phyloP scores from a whole-genome alignment of 805 yeast genomes.

The Sugiyamaella smithiae region DNA sequence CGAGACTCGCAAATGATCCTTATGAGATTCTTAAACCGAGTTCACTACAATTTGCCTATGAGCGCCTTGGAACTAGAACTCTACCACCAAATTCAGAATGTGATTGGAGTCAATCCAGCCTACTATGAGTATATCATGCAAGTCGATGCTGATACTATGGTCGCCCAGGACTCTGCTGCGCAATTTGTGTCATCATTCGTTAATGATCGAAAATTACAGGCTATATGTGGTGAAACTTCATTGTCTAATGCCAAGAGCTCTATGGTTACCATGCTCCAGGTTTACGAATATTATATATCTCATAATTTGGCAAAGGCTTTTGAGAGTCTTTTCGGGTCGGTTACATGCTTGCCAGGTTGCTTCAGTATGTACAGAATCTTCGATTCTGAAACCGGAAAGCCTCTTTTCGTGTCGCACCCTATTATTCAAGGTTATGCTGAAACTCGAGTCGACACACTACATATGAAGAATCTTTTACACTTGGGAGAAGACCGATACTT shows the following conservation, averaged over 20 bases:
- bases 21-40: conserved; percentile 60
- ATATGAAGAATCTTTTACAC: conserved; percentile 56
- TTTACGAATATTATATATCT: conserved; percentile 61
- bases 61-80: conserved; percentile 54
- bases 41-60: conserved; percentile 60
- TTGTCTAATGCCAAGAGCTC: conserved; percentile 50
- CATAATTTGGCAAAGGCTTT: conserved; percentile 64
- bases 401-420: conserved; percentile 58
- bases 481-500: conserved; percentile 62
- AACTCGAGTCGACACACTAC: conserved; percentile 56
- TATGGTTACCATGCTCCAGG: conserved; percentile 60
- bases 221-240: conserved; percentile 61
- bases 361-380: conserved; percentile 57
- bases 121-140: conserved; percentile 53
- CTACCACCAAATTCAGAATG: conserved; percentile 52
- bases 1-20: conserved; percentile 61
- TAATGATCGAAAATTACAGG: conserved; percentile 53
- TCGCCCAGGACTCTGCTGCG: conserved; percentile 51
- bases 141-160: conserved; percentile 65
- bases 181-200: conserved; percentile 58
- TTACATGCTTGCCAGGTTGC: conserved; percentile 66
- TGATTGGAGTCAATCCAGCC: conserved; percentile 58
- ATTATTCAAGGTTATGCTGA: conserved; percentile 55
- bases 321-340: conserved; percentile 60
- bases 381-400: conserved; percentile 54